Percentiles rank a stretch among this genome's conserved stretches.
Conservation (phyloP, 176 grass and related monocot species). For the Puya raimondii region DNA sequence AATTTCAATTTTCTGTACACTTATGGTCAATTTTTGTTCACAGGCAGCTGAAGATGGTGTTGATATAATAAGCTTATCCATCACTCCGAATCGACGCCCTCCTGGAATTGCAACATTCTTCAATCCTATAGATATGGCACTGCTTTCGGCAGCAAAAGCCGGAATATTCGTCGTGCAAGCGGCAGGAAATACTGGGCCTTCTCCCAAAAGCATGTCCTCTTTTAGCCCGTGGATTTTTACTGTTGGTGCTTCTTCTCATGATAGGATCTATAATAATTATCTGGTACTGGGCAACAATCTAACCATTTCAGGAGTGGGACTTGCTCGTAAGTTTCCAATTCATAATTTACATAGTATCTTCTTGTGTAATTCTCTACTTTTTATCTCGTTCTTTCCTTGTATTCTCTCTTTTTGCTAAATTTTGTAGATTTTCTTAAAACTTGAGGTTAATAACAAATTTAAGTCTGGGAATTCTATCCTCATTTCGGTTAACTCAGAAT, state of each 20-base stretch:
- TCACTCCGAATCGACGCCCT: constrained; percentile 91
- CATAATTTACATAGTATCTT: neutral
- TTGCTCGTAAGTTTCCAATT: constrained; percentile 67
- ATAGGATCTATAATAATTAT: constrained; percentile 80
- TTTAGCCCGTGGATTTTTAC: constrained; percentile 98
- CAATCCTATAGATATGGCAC: constrained; percentile 97
- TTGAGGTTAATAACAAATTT: neutral
- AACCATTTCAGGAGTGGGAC: constrained; percentile 82
- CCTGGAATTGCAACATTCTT: constrained; percentile 89
- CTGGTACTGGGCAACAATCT: constrained; percentile 84
- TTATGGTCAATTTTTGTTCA: neutral
- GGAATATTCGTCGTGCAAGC: constrained; percentile 98
- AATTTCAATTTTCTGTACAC: neutral
- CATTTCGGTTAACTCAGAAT: too few species aligned
- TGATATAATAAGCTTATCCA: constrained; percentile 93
- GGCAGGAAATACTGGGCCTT: constrained; percentile 92
- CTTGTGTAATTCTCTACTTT: neutral
- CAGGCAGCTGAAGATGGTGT: constrained; percentile 98
- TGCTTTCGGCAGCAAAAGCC: constrained; percentile 76
- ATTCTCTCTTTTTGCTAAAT: neutral
- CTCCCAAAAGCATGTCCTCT: constrained; percentile 82
- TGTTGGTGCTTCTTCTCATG: constrained; percentile 89
- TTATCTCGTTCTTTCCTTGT: neutral
- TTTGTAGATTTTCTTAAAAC: neutral
- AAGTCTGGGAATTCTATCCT: too few species aligned